Percentiles rank a stretch among this genome's conserved stretches.
Conservation (phyloP, 2,329 filamentous ascomycete species). For the Endoconidiophora laricicola region DNA sequence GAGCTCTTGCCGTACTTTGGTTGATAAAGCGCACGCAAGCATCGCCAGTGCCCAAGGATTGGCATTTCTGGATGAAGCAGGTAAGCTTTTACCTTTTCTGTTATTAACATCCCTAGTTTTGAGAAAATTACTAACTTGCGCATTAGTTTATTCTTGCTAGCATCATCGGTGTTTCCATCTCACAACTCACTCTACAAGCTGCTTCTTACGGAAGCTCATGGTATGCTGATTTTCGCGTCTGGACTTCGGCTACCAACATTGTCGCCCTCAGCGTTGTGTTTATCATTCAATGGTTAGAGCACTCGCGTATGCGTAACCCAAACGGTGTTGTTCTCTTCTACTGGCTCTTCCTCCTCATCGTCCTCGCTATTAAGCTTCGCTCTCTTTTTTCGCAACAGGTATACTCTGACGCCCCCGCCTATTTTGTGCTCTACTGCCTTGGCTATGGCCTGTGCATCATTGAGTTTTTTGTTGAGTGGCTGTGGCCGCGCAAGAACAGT, state of each 20-base stretch:
- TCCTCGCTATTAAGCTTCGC: conserved; percentile 65
- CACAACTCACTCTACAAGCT: conserved; percentile 64
- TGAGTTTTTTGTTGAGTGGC: conserved; percentile 69
- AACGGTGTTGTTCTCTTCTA: conserved; percentile 84
- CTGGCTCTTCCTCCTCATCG: conserved; percentile 75
- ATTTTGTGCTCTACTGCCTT: conserved; percentile 61
- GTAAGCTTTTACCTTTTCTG: conserved; percentile 29
- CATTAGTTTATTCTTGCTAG: conserved; percentile 41
- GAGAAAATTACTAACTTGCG: conserved; percentile 8
- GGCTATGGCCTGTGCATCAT: conserved; percentile 51
- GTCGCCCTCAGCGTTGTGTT: conserved; percentile 60
- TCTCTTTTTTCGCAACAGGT: conserved; percentile 67
- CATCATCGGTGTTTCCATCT: conserved; percentile 49
- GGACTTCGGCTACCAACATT: conserved; percentile 58
- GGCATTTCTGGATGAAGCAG: conserved; percentile 88
- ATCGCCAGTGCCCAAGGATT: conserved; percentile 57
- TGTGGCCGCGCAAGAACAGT: conserved; percentile 56
- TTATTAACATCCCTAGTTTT: not conserved
- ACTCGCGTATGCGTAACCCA: conserved; percentile 64
- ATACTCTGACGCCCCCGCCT: conserved; percentile 48
- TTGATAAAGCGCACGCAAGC: conserved; percentile 53
- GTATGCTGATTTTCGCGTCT: conserved; percentile 71
- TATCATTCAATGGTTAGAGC: conserved; percentile 70
- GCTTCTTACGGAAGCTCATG: conserved; percentile 51
- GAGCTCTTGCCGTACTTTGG: conserved; percentile 64